A percentile compares a stretch with the other conserved stretches of the same genome.
These are phyloP conservation scores for Chlamydomonas asymmetrica DNA, from an alignment of 139 green algal species.

Conservation along the genomic window DNA sequence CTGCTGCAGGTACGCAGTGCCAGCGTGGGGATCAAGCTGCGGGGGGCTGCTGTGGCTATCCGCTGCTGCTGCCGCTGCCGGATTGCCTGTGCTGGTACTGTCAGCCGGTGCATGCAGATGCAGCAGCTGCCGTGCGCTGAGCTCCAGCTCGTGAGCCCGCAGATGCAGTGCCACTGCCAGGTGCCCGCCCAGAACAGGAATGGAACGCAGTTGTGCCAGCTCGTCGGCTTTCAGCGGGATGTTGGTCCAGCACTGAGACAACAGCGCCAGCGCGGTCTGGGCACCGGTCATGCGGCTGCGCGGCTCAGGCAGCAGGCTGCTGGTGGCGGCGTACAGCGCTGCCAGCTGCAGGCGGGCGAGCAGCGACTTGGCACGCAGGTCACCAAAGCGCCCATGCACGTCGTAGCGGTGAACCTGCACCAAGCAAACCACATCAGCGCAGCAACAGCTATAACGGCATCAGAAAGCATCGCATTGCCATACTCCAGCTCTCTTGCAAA, in stretches of 20 bases:
- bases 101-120: neutral
- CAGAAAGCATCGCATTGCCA: no score
- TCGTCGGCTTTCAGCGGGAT: constrained; percentile 36
- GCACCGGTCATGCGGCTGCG: constrained; percentile 41
- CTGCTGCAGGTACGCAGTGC: constrained; percentile 24
- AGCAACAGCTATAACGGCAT: neutral
- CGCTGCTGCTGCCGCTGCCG: neutral
- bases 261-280: constrained; percentile 48
- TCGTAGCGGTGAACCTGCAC: constrained; percentile 52
- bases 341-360: constrained; percentile 61
- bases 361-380: constrained; percentile 38
- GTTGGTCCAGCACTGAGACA: constrained; percentile 51
- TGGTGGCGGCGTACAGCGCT: constrained; percentile 58
- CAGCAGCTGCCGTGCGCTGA: constrained; percentile 33
- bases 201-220: constrained; percentile 31
- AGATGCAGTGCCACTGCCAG: constrained; percentile 42
- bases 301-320: constrained; percentile 53
- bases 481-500: no score
- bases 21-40: constrained; percentile 19
- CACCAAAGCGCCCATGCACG: constrained; percentile 46
- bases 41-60: neutral
- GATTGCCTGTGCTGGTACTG: no score
- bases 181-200: constrained; percentile 2
- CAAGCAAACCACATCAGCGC: no score
- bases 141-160: constrained; percentile 34